Evolutionary conservation across 2,329 filamentous ascomycete genomes (phyloP).

Genomic region (Paecilomyces formosus): DNA sequence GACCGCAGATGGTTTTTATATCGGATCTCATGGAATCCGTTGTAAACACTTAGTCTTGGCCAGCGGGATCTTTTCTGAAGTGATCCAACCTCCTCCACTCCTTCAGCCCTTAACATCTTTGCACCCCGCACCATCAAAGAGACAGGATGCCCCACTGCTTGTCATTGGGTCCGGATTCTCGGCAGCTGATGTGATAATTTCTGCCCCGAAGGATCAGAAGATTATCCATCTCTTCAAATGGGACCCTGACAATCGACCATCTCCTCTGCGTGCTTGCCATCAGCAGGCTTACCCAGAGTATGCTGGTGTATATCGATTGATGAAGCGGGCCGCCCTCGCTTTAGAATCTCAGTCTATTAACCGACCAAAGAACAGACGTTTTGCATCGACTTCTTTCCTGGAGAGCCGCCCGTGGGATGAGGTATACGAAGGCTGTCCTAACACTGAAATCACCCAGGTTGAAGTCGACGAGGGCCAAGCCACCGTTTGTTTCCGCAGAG

Average conservation of each 20-base stretch:
- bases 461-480: slow-evolving; percentile 23
- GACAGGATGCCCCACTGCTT: slow-evolving; percentile 37
- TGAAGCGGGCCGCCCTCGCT: slow-evolving; percentile 45
- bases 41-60: slow-evolving; percentile 53
- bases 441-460: slow-evolving; percentile 41
- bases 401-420: slow-evolving; percentile 42
- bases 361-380: slow-evolving; percentile 20
- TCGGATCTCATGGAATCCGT: slow-evolving; percentile 44
- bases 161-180: slow-evolving; percentile 57
- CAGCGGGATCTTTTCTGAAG: slow-evolving; percentile 51
- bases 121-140: slow-evolving; percentile 14
- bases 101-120: slow-evolving; percentile 38
- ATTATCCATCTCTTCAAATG: slow-evolving; percentile 56
- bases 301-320: slow-evolving; percentile 51
- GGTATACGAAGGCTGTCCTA: slow-evolving; percentile 49
- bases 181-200: slow-evolving; percentile 55
- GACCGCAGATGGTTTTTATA: slow-evolving; percentile 40
- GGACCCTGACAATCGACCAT: slow-evolving; percentile 49
- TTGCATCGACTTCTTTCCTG: slow-evolving; percentile 40
- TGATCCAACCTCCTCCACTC: slow-evolving; percentile 44
- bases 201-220: slow-evolving; percentile 41
- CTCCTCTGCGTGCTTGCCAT: slow-evolving; percentile 52
- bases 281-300: slow-evolving; percentile 57
- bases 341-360: slow-evolving; percentile 11
- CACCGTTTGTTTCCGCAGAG: slow-evolving; percentile 35